phyloP scores from a whole-genome alignment of 257 asterid genomes.

The Solanum sitiens region DNA sequence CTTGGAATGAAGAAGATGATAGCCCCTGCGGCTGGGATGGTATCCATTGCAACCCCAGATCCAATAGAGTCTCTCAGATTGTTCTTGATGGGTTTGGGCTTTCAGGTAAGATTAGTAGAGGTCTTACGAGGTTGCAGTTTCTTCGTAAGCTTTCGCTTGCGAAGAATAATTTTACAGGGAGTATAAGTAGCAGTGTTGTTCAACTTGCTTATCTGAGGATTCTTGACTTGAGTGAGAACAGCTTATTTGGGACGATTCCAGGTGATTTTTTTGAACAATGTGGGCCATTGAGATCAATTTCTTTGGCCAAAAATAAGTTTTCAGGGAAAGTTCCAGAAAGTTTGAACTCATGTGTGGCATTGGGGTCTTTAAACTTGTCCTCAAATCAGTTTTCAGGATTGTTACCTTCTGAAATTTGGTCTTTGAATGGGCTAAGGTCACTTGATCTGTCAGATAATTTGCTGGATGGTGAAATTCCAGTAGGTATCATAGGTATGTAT shows the following conservation, averaged over 20 bases:
- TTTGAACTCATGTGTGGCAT: conserved; percentile 52
- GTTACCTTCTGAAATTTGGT: conserved; percentile 58
- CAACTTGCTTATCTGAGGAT: conserved; percentile 56
- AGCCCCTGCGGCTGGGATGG: conserved; percentile 86
- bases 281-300: conserved; percentile 65
- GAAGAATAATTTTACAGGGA: conserved; percentile 66
- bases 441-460: conserved; percentile 75
- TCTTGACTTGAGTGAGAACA: conserved; percentile 72
- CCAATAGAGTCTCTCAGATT: conserved; percentile 83
- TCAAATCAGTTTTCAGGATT: conserved; percentile 70
- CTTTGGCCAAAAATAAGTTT: conserved; percentile 62
- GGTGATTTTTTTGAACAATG: conserved; percentile 72
- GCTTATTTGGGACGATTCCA: conserved; percentile 44
- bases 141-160: conserved; percentile 70
- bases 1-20: conserved; percentile 94
- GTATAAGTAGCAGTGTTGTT: conserved; percentile 49
- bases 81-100: conserved; percentile 74
- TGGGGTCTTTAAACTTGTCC: conserved; percentile 60
- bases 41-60: conserved; percentile 75
- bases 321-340: conserved; percentile 69
- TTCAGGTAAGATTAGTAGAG: conserved; percentile 80
- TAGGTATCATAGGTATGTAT: conserved; percentile 37
- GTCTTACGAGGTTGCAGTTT: conserved; percentile 66
- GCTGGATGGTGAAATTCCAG: conserved; percentile 65
- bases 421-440: conserved; percentile 51